phyloP scores from a whole-genome alignment of 2,329 filamentous ascomycete species.

The Chaetomium globosum region DNA sequence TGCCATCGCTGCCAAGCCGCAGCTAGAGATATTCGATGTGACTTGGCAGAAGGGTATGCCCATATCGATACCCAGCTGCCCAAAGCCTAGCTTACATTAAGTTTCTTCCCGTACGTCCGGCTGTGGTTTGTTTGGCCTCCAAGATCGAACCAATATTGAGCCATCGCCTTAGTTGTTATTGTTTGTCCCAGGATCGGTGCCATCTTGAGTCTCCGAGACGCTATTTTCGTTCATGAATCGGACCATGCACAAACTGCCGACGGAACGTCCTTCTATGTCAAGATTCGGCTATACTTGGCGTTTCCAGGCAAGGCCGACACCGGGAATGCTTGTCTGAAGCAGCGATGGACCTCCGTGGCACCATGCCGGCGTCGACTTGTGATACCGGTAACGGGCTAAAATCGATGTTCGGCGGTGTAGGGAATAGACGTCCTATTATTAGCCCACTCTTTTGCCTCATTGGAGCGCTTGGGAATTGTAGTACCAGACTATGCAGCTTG shows the following conservation, averaged over 20 bases:
- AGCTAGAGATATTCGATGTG: background rate
- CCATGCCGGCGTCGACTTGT: background rate
- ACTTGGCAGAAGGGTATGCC: background rate
- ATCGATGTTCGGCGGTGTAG: background rate
- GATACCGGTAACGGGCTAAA: background rate
- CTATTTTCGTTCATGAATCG: background rate
- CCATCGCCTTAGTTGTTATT: background rate
- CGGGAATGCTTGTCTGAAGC: background rate
- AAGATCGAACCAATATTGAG: background rate
- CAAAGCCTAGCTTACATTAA: background rate
- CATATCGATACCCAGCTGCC: background rate
- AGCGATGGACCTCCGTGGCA: background rate
- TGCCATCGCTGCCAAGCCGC: background rate
- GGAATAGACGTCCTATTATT: background rate
- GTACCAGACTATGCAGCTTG: too few relatives aligned
- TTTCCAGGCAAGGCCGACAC: background rate
- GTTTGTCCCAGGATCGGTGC: background rate
- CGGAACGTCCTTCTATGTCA: background rate
- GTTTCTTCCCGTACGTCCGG: background rate
- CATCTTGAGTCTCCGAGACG: background rate
- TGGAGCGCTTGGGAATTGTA: background rate
- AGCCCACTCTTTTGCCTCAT: background rate
- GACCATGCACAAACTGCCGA: background rate
- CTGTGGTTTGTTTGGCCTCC: background rate
- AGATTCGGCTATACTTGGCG: background rate